Conservation (phyloP, 1,139 yeast genomes). For the Debaryomyces udenii region DNA sequence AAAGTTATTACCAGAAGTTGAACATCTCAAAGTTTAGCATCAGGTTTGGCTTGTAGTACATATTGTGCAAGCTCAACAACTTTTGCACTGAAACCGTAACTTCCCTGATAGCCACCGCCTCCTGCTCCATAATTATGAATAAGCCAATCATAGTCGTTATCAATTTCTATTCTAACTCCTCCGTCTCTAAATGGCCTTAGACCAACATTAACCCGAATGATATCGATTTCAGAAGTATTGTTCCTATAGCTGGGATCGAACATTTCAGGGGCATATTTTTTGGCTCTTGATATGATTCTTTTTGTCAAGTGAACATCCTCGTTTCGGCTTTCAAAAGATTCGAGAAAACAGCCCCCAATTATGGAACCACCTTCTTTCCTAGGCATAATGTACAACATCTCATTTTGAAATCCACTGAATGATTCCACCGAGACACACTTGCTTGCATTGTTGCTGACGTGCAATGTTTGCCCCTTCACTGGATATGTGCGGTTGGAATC, state of each 20-base stretch:
- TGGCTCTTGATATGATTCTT: conserved; percentile 44
- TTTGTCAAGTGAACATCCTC: conserved; percentile 41
- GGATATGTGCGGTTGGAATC: conserved; percentile 34
- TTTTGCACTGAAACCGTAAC: conserved; percentile 41
- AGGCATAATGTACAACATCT: conserved; percentile 52
- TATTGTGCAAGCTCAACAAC: conserved; percentile 21
- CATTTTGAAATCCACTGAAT: conserved; percentile 32
- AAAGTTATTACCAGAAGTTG: too few relatives aligned
- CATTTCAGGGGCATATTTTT: conserved; percentile 46
- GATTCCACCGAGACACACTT: conserved; percentile 34
- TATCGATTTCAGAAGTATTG: conserved; percentile 40
- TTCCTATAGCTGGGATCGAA: conserved; percentile 33
- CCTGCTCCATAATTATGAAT: conserved; percentile 58
- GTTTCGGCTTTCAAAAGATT: conserved; percentile 22
- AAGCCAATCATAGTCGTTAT: conserved; percentile 32
- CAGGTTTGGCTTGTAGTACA: not conserved
- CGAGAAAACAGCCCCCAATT: conserved; percentile 52
- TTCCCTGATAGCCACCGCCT: conserved; percentile 57
- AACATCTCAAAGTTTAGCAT: not conserved
- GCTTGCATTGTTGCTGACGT: conserved; percentile 39
- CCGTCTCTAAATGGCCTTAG: conserved; percentile 51
- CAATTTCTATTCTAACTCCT: conserved; percentile 49
- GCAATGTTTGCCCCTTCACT: conserved; percentile 43
- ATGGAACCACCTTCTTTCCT: conserved; percentile 57
- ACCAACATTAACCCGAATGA: conserved; percentile 47